These are phyloP conservation scores for Ogataea zsoltii DNA, from an alignment of 805 yeast genomes.

Conservation along the genomic window DNA sequence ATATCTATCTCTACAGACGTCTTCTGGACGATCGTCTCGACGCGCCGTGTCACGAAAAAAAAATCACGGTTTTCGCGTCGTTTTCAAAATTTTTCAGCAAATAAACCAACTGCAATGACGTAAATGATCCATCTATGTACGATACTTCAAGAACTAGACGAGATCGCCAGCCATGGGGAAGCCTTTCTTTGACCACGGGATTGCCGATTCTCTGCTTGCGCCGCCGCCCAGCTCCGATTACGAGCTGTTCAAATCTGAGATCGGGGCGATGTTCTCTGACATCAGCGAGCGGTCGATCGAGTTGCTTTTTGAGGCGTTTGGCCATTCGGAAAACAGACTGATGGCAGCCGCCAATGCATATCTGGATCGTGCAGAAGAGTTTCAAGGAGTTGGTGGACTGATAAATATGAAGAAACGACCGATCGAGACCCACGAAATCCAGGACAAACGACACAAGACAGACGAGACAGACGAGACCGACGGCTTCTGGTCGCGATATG, in stretches of 20 bases:
- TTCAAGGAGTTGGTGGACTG: too few relatives aligned
- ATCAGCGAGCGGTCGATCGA: constrained; percentile 26
- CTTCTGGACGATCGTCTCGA: background rate
- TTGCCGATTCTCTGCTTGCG: background rate
- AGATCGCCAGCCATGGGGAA: constrained; percentile 1
- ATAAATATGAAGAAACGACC: constrained; percentile 2
- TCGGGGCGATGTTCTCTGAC: constrained; percentile 38
- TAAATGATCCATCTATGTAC: too few relatives aligned
- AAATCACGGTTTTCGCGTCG: constrained; percentile 1
- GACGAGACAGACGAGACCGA: background rate
- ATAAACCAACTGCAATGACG: background rate
- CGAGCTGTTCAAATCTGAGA: constrained; percentile 31
- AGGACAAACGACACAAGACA: background rate
- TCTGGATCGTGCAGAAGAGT: constrained; percentile 31
- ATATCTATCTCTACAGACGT: too few relatives aligned
- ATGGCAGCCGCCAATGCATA: constrained; percentile 42
- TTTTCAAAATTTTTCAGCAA: background rate
- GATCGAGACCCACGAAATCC: background rate
- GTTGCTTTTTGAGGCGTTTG: constrained; percentile 31
- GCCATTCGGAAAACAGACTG: constrained; percentile 29
- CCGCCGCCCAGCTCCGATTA: background rate
- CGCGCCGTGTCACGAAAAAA: background rate
- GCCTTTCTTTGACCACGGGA: constrained; percentile 17
- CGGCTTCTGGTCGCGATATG: constrained; percentile 35
- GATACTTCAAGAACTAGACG: too few relatives aligned